phyloP scores from a whole-genome alignment of 2,329 filamentous ascomycete species.

The Sarocladium kiliense region DNA sequence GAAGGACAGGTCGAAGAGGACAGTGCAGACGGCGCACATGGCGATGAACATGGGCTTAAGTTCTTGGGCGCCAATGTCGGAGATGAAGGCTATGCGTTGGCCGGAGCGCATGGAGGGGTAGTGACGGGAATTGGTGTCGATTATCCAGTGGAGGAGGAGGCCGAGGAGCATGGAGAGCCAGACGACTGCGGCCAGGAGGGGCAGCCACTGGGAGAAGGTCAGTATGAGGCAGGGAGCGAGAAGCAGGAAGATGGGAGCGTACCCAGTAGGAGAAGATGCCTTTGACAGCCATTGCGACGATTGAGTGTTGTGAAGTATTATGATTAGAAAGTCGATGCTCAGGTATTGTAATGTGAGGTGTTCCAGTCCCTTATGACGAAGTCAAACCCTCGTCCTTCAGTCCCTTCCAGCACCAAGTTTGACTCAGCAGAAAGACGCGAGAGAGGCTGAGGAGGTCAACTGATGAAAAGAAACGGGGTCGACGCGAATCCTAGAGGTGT shows the following conservation, averaged over 20 bases:
- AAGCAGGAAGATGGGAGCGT: constrained; percentile 11
- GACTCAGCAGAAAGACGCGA: too few relatives aligned
- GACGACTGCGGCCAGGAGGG: constrained; percentile 59
- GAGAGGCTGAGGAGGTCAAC: too few relatives aligned
- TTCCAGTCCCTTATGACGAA: background rate
- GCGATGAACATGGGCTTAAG: constrained; percentile 77
- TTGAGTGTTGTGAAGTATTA: background rate
- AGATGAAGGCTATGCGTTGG: constrained; percentile 68
- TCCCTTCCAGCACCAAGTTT: background rate
- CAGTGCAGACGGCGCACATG: constrained; percentile 64
- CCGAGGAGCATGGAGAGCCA: constrained; percentile 66
- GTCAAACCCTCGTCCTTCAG: too few relatives aligned
- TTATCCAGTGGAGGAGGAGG: constrained; percentile 66
- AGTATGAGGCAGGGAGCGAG: background rate
- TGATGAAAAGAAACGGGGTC: too few relatives aligned
- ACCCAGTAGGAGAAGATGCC: constrained; percentile 36
- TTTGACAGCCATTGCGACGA: constrained; percentile 23
- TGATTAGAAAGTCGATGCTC: background rate
- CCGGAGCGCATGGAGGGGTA: constrained; percentile 55
- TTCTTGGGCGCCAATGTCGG: constrained; percentile 54
- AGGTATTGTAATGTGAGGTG: too few relatives aligned
- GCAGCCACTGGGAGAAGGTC: constrained; percentile 32
- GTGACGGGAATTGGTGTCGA: constrained; percentile 45
- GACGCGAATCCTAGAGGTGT: too few relatives aligned
- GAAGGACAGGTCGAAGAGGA: constrained; percentile 79